Evolutionary conservation across 1,284 basidiomycete genomes (phyloP).

Genomic region (Trichosporon asahii): DNA sequence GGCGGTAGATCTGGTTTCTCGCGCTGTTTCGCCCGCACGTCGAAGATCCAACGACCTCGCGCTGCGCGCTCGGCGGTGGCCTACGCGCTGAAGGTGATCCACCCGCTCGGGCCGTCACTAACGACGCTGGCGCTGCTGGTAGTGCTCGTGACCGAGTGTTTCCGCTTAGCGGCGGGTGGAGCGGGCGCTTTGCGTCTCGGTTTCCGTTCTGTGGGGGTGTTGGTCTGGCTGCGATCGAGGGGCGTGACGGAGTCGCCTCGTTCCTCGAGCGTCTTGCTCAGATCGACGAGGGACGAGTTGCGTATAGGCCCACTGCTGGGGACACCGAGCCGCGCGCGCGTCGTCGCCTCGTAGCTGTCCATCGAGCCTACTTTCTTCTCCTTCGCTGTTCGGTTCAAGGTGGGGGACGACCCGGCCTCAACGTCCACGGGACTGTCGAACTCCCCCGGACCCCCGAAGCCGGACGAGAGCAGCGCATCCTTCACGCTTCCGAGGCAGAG

Average conservation of each 20-base stretch:
- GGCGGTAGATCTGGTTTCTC: no score
- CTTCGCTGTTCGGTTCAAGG: no score
- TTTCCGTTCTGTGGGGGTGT: constrained; percentile 16
- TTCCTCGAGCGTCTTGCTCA: constrained; percentile 32
- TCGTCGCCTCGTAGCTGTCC: constrained; percentile 7
- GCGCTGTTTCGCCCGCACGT: no score
- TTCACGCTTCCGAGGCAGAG: constrained; percentile 16
- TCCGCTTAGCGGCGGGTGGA: constrained; percentile 31
- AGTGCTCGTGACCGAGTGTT: constrained; percentile 19
- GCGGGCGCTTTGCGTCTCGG: constrained; percentile 34
- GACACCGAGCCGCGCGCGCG: neutral
- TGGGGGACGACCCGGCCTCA: neutral
- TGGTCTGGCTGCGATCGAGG: constrained; percentile 13
- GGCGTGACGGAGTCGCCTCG: constrained; percentile 13
- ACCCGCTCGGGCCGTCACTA: constrained; percentile 25
- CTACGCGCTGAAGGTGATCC: constrained; percentile 39
- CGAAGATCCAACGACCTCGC: no score
- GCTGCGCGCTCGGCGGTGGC: no score
- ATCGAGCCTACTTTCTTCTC: neutral
- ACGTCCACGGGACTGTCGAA: neutral
- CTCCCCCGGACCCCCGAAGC: neutral
- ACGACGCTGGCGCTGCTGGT: neutral
- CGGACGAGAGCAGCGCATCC: constrained; percentile 13
- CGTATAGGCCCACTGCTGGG: constrained; percentile 33
- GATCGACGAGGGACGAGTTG: constrained; percentile 41